phyloP scores from a whole-genome alignment of 164 flowering plant genomes.

The Hamamelis virginiana region DNA sequence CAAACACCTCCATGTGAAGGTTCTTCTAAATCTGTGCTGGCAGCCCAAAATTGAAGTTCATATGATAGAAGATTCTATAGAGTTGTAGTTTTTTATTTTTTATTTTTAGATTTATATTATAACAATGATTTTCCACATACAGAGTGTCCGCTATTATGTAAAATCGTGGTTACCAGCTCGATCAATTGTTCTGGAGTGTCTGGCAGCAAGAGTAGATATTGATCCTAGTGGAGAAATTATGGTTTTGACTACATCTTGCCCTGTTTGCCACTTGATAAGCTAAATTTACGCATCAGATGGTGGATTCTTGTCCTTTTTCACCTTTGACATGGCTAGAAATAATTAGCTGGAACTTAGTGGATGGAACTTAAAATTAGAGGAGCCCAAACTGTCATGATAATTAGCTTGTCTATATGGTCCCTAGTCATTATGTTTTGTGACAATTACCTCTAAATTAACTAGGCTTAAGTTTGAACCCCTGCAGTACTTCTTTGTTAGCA shows the following conservation, averaged over 20 bases:
- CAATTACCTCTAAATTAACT: too few species aligned
- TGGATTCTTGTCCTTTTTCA: too few species aligned
- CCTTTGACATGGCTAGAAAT: not conserved
- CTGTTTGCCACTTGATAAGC: constrained; percentile 27
- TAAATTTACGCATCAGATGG: too few species aligned
- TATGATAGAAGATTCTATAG: too few species aligned
- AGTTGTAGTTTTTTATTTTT: not conserved
- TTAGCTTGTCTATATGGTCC: not conserved
- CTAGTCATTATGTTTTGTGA: not conserved
- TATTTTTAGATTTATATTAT: not conserved
- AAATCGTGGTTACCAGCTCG: constrained; percentile 96
- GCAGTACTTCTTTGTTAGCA: too few species aligned
- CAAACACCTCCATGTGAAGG: not conserved
- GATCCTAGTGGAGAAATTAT: constrained; percentile 94
- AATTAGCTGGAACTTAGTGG: not conserved
- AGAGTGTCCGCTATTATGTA: constrained; percentile 66
- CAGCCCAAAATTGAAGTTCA: too few species aligned
- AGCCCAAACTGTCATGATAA: not conserved
- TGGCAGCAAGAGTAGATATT: constrained; percentile 52
- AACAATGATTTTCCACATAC: constrained; percentile 11
- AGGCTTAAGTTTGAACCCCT: too few species aligned
- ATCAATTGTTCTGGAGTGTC: constrained; percentile 66
- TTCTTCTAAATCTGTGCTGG: too few species aligned
- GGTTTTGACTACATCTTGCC: constrained; percentile 67
- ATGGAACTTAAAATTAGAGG: not conserved